Conservation (phyloP, 2,329 filamentous ascomycete species). For the Cordyceps cicadae region DNA sequence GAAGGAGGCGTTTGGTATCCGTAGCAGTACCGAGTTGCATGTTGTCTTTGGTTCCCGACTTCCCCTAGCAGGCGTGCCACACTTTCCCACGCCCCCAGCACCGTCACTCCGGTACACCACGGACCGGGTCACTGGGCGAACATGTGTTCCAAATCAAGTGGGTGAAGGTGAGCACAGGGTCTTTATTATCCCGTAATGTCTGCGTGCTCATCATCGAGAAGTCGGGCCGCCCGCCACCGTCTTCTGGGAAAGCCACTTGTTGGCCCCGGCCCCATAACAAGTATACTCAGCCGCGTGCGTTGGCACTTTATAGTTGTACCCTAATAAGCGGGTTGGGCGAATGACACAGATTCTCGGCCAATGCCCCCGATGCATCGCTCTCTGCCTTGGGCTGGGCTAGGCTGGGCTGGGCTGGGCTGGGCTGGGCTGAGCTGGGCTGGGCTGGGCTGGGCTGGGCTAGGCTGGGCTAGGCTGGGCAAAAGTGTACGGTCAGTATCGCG, state of each 20-base stretch:
- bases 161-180: background rate
- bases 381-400: slow-evolving; percentile 6
- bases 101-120: background rate
- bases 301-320: background rate
- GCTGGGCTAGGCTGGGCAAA: too few relatives aligned
- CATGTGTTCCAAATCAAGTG: slow-evolving; percentile 4
- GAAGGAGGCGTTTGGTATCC: background rate
- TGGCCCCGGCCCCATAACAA: background rate
- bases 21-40: background rate
- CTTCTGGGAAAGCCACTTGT: slow-evolving; percentile 3
- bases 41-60: slow-evolving; percentile 1
- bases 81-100: slow-evolving; percentile 1
- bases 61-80: slow-evolving; percentile 5
- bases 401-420: background rate
- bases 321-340: slow-evolving; percentile 1
- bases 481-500: background rate
- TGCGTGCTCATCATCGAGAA: slow-evolving; percentile 7
- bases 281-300: slow-evolving; percentile 6
- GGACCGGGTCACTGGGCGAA: slow-evolving; percentile 7
- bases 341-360: background rate
- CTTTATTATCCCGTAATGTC: background rate
- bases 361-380: background rate
- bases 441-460: background rate
- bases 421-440: too few relatives aligned
- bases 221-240: slow-evolving; percentile 7